Conservation (phyloP, 495 filamentous ascomycete genomes). For the Eremomyces bilateralis region DNA sequence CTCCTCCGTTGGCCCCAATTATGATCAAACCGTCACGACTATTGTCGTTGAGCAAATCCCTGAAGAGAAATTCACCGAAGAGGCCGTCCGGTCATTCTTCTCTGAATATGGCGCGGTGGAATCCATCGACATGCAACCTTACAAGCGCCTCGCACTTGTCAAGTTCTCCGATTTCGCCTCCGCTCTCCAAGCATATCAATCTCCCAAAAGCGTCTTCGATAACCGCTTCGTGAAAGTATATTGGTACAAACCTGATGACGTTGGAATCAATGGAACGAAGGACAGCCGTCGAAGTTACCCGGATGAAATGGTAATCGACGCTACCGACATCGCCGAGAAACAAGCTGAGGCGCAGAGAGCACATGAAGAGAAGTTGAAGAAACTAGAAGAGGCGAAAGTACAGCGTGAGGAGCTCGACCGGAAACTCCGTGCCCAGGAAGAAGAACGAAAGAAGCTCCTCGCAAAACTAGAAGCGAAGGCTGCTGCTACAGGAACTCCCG, state of each 20-base stretch:
- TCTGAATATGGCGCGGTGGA: conserved; percentile 58
- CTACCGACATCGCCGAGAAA: conserved; percentile 52
- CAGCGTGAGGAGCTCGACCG: conserved; percentile 52
- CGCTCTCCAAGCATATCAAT: conserved; percentile 67
- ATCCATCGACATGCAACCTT: conserved; percentile 51
- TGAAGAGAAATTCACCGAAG: conserved; percentile 59
- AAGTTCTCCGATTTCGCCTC: conserved; percentile 52
- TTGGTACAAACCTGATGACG: conserved; percentile 47
- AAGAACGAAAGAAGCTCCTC: conserved; percentile 51
- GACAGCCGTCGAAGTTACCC: too few relatives aligned
- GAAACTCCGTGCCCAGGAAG: conserved; percentile 47
- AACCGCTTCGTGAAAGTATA: conserved; percentile 97
- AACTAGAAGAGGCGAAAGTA: conserved; percentile 51
- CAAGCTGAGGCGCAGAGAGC: conserved; percentile 62
- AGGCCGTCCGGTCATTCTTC: conserved; percentile 60
- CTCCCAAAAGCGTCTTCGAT: conserved; percentile 87
- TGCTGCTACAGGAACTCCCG: conserved; percentile 6
- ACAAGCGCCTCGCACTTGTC: conserved; percentile 60
- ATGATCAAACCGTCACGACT: conserved; percentile 51
- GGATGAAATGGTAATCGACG: conserved; percentile 42
- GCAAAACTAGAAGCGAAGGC: conserved; percentile 34
- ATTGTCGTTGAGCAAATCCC: conserved; percentile 90
- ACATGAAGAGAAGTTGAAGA: conserved; percentile 54
- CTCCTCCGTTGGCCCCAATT: conserved; percentile 51
- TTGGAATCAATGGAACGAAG: conserved; percentile 1